Evolutionary conservation across 31 red algal genomes (phyloP).

Genomic region (Odonthalia washingtoniensis): DNA sequence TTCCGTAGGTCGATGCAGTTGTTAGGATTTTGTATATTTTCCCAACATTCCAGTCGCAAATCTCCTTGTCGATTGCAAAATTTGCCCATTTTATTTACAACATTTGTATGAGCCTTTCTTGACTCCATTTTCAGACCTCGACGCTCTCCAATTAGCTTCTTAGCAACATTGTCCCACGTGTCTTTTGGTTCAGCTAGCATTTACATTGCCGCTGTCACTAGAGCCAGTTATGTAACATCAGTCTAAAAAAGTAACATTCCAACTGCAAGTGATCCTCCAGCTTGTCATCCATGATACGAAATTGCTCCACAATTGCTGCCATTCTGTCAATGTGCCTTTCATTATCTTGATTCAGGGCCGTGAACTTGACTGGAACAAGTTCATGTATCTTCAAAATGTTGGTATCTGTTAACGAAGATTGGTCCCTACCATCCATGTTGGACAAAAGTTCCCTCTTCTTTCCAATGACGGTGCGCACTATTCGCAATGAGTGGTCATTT

Average conservation of each 20-base stretch:
- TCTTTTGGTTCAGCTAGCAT: background rate
- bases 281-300: background rate
- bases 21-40: no score
- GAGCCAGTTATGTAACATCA: background rate
- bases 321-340: conserved; percentile 7
- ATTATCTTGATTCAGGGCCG: background rate
- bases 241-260: background rate
- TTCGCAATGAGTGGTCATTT: background rate
- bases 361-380: background rate
- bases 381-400: conserved; percentile 8
- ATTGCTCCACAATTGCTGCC: background rate
- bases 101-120: no score
- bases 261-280: background rate
- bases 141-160: no score
- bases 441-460: background rate
- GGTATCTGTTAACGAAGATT: background rate
- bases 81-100: no score
- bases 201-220: background rate
- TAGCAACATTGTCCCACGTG: background rate
- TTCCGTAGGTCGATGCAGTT: no score
- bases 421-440: background rate
- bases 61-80: no score
- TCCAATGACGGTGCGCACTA: conserved; percentile 6
- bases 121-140: no score
- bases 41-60: no score